Conservation (phyloP, 768 basidiomycete genomes). For the Agaricus subrufescens region DNA sequence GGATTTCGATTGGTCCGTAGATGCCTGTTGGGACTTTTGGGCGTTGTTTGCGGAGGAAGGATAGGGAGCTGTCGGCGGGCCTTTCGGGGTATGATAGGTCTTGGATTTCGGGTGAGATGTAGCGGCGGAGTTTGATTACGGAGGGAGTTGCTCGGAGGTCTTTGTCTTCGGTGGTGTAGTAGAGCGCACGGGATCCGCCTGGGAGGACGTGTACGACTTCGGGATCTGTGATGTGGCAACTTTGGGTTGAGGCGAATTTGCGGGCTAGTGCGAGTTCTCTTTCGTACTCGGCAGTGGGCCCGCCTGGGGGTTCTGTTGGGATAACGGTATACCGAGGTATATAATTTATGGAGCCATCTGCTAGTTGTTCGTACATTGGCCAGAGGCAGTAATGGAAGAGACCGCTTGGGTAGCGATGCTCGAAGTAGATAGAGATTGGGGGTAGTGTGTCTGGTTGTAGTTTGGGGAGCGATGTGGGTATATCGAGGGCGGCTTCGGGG, state of each 20-base stretch:
- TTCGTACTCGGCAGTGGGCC: conserved; percentile 22
- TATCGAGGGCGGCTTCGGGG: conserved; percentile 10
- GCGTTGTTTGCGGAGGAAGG: conserved; percentile 4
- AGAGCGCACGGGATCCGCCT: conserved; percentile 38
- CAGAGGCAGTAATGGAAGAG: conserved; percentile 28
- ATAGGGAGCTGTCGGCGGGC: conserved; percentile 3
- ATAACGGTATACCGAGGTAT: neutral
- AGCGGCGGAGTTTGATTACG: conserved; percentile 32
- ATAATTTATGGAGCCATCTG: neutral
- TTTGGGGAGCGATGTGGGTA: neutral
- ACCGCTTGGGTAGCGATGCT: conserved; percentile 22
- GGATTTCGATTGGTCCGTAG: conserved; percentile 4
- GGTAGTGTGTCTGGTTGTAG: conserved; percentile 24
- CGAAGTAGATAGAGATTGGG: conserved; percentile 36
- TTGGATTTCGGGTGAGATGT: conserved; percentile 25
- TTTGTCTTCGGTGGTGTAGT: conserved; percentile 29
- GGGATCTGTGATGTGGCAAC: conserved; percentile 20
- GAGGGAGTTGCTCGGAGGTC: conserved; percentile 28
- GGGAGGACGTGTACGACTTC: conserved; percentile 31
- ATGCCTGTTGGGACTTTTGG: neutral
- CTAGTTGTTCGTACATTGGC: conserved; percentile 8
- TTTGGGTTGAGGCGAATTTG: neutral
- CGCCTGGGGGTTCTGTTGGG: conserved; percentile 14
- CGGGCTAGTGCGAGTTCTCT: neutral
- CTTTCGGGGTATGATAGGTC: neutral